Evolutionary conservation across 2,329 filamentous ascomycete species (phyloP), one percentile per base, ranked within the genome.

Genomic region (Microcyclosporella mali): DNA sequence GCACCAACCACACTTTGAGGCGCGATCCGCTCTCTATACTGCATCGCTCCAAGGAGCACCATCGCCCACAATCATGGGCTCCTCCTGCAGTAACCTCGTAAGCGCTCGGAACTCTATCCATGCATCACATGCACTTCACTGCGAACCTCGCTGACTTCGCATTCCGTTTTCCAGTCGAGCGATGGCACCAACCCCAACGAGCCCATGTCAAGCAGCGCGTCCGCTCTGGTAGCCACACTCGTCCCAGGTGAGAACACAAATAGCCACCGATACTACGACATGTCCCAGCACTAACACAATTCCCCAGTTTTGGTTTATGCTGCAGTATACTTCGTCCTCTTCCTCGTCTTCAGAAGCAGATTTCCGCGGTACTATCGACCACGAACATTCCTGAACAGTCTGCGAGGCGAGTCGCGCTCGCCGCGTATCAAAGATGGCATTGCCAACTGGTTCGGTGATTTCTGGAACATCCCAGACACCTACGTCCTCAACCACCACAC

Each of bases 401-500:
- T 73, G 12, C 61, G 62, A 18, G 46, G 51, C 36, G 64, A 66
- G 42, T 60, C 69, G 47, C 66, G 66, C 18, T 66, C 69, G 11
- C 70, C 70, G 17, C 56, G 53, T 19, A 46, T 63, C 11, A 55
- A 56, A 3, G 53, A 59, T 52, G 58, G 59, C 43, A 18, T 65
- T 12, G 52, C 63, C 46, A 58, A 53, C 42, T 74, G 70, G 70
- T 49, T 72, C 29, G 60, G 63, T 18, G 65, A 71, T 1, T 77
- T 78, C 56, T 66, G 70, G 40, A 67, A 68, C 33, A 64, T 81
- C 15, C 72, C 76, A 3, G 89, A 97, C 62, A 81, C 81, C 31
- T 88, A 86, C 59, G 79, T 89, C 18, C 78, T 97, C 16, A 86
- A 92, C 58, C 88, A 95, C 69, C 87, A 90, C 62, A 94, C 88